These are phyloP conservation scores for Tubosaeta brunneosetosa DNA, from an alignment of 768 basidiomycete genomes.

Conservation along the genomic window DNA sequence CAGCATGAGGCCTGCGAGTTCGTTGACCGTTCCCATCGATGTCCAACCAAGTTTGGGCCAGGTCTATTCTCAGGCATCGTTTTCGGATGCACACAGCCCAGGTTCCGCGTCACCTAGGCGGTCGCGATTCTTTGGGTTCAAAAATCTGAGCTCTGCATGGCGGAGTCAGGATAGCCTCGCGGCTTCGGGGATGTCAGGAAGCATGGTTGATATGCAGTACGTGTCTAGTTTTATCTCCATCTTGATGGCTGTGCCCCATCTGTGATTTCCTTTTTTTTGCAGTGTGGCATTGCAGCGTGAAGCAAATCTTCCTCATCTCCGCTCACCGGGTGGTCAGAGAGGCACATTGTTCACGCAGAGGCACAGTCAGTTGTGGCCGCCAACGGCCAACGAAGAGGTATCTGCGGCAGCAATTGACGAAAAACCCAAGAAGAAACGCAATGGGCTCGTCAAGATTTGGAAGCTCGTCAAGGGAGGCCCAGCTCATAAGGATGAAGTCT, in stretches of 20 bases:
- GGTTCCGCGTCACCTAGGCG: slow-evolving; percentile 63
- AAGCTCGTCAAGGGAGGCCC: slow-evolving; percentile 61
- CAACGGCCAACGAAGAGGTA: slow-evolving; percentile 32
- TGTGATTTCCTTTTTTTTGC: neutral
- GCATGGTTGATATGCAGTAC: slow-evolving; percentile 92
- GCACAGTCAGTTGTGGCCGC: slow-evolving; percentile 53
- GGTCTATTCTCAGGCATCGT: slow-evolving; percentile 72
- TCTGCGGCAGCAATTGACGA: slow-evolving; percentile 31
- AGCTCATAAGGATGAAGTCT: slow-evolving; percentile 37
- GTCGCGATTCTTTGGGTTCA: slow-evolving; percentile 74
- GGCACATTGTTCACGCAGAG: slow-evolving; percentile 33
- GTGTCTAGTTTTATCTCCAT: slow-evolving; percentile 31
- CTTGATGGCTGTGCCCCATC: slow-evolving; percentile 3
- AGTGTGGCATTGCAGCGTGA: slow-evolving; percentile 81
- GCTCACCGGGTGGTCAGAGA: slow-evolving; percentile 33
- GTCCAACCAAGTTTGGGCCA: slow-evolving; percentile 55
- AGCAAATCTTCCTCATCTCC: slow-evolving; percentile 30
- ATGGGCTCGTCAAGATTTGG: slow-evolving; percentile 78
- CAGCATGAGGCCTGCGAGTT: slow-evolving; percentile 57
- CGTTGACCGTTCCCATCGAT: slow-evolving; percentile 55
- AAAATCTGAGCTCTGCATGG: slow-evolving; percentile 67
- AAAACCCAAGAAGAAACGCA: slow-evolving; percentile 73
- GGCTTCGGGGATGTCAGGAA: slow-evolving; percentile 76
- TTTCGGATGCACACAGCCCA: slow-evolving; percentile 75
- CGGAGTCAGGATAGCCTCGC: slow-evolving; percentile 79